Percentiles rank a stretch among this genome's conserved stretches.
Evolutionary conservation across 768 basidiomycete species (phyloP).

Genomic region (Naganishia vaughanmartiniae): DNA sequence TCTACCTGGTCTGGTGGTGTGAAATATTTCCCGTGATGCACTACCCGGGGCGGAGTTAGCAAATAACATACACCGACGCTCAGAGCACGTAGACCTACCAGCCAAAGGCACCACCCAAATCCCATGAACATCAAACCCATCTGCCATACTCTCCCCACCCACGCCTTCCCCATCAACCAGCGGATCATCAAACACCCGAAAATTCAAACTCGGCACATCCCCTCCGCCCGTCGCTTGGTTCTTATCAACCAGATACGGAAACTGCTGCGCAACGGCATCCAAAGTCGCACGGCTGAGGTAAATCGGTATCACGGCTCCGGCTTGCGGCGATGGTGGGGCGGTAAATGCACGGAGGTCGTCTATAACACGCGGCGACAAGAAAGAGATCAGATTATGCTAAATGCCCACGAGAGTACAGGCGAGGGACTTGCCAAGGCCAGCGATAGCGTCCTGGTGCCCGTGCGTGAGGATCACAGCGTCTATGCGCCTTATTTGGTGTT

Average conservation of each 20-base stretch:
- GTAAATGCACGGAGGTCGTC: conserved; percentile 33
- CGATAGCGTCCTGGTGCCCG: conserved; percentile 74
- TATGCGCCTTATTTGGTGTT: conserved; percentile 68
- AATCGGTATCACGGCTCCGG: conserved; percentile 60
- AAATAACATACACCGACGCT: neutral
- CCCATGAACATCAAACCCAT: conserved; percentile 63
- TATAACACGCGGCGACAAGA: neutral
- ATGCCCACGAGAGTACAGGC: neutral
- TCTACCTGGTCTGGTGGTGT: conserved; percentile 26
- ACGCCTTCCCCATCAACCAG: conserved; percentile 25
- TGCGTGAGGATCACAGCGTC: conserved; percentile 80
- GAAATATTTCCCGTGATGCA: conserved; percentile 51
- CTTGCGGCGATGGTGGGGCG: conserved; percentile 24
- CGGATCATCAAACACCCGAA: conserved; percentile 26
- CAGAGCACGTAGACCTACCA: conserved; percentile 35
- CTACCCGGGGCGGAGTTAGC: conserved; percentile 10
- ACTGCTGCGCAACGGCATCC: conserved; percentile 64
- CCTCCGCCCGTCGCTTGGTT: conserved; percentile 47
- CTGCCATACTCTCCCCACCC: conserved; percentile 71
- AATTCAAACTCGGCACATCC: conserved; percentile 65
- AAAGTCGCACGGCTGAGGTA: conserved; percentile 69
- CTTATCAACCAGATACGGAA: conserved; percentile 67
- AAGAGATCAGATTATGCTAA: neutral
- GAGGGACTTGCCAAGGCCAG: conserved; percentile 30
- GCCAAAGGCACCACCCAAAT: conserved; percentile 44